Conservation (phyloP, 495 filamentous ascomycete species). For the Penicillium taxi region DNA sequence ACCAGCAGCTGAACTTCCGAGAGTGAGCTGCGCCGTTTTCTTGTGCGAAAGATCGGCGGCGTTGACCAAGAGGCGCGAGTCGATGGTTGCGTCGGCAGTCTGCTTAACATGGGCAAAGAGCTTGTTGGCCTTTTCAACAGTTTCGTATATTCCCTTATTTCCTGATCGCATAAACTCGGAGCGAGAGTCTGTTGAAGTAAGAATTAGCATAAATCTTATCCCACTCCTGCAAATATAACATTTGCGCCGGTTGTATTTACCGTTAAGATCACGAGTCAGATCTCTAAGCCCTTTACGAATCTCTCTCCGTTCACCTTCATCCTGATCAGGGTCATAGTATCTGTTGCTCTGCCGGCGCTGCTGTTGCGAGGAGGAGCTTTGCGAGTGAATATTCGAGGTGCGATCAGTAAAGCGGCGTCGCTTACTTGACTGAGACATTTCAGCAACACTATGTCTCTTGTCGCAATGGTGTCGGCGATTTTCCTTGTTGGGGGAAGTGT, state of each 20-base stretch:
- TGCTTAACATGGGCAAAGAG: conserved; percentile 69
- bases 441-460: conserved; percentile 17
- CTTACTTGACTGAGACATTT: conserved; percentile 32
- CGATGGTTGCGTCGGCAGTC: conserved; percentile 85
- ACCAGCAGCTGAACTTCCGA: conserved; percentile 60
- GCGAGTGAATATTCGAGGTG: conserved; percentile 24
- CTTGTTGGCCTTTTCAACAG: conserved; percentile 55
- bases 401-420: conserved; percentile 37
- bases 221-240: background rate
- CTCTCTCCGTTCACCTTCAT: conserved; percentile 63
- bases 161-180: conserved; percentile 55
- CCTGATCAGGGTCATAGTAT: conserved; percentile 85
- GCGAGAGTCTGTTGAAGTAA: conserved; percentile 46
- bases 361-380: conserved; percentile 18
- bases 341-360: conserved; percentile 25
- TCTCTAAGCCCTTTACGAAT: conserved; percentile 62
- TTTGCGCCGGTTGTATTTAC: conserved; percentile 26
- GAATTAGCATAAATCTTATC: conserved; percentile 1
- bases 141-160: conserved; percentile 53
- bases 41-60: conserved; percentile 71
- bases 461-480: conserved; percentile 32
- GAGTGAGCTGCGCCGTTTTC: conserved; percentile 58
- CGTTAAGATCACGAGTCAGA: conserved; percentile 55
- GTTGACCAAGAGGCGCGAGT: conserved; percentile 73
- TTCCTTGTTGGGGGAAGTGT: conserved; percentile 52